Evolutionary conservation across 2,329 filamentous ascomycete species (phyloP).

Genomic region (Metarhizium sp.): DNA sequence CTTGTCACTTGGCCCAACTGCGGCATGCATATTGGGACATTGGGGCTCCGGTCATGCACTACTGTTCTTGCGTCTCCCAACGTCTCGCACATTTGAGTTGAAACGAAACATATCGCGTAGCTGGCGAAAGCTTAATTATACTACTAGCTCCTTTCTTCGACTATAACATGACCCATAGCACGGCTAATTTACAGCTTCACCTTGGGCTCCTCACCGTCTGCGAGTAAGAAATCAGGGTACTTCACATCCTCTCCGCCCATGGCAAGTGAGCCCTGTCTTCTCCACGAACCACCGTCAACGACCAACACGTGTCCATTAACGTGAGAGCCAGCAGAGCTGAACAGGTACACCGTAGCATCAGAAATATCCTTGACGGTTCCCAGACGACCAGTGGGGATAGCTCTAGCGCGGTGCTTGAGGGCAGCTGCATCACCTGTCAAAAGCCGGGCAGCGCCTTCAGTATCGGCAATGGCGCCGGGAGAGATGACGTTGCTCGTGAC

Average conservation of each 20-base stretch:
- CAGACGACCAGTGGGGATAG: slow-evolving; percentile 64
- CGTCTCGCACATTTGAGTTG: not conserved
- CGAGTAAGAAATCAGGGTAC: slow-evolving; percentile 42
- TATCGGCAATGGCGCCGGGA: slow-evolving; percentile 76
- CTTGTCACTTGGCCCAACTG: too few relatives aligned
- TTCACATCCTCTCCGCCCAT: slow-evolving; percentile 39
- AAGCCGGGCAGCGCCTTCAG: slow-evolving; percentile 68
- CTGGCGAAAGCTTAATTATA: not conserved
- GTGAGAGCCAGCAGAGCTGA: slow-evolving; percentile 77
- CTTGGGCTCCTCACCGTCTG: slow-evolving; percentile 22
- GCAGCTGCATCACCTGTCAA: slow-evolving; percentile 29
- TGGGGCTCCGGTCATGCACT: too few relatives aligned
- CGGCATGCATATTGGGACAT: too few relatives aligned
- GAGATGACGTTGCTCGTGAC: slow-evolving; percentile 83
- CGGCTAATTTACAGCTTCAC: slow-evolving; percentile 27
- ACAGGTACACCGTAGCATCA: slow-evolving; percentile 83
- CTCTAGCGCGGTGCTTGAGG: slow-evolving; percentile 23
- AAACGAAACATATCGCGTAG: not conserved
- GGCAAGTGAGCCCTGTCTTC: slow-evolving; percentile 34
- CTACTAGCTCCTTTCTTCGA: not conserved
- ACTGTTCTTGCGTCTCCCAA: too few relatives aligned
- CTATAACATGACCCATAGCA: not conserved
- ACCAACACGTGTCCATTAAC: slow-evolving; percentile 77
- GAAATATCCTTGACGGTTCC: slow-evolving; percentile 82
- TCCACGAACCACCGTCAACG: slow-evolving; percentile 55